Conservation (phyloP, 441 rosid genomes). For the Corymbia calophylla region DNA sequence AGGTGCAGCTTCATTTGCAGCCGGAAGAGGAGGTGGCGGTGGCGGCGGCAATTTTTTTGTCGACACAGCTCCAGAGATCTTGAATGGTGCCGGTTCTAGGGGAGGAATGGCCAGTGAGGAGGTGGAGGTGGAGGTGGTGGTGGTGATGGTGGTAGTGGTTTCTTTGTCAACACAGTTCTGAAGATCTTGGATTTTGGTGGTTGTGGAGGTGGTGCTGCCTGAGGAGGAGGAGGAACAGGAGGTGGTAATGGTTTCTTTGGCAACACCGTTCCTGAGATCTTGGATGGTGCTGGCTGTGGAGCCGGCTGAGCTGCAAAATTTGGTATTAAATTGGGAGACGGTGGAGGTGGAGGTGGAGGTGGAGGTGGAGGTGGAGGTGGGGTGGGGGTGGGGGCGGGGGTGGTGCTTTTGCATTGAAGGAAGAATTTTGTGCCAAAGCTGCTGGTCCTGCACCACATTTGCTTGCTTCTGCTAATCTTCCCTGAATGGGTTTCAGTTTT, state of each 20-base stretch:
- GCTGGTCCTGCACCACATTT: neutral
- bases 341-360: neutral
- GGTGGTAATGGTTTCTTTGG: neutral
- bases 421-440: neutral
- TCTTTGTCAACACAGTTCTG: neutral
- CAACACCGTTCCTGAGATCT: neutral
- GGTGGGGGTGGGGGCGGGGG: neutral
- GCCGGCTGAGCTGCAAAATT: neutral
- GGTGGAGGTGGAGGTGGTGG: slow-evolving; percentile 17
- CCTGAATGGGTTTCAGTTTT: neutral
- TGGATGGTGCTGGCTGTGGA: neutral
- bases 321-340: neutral
- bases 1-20: neutral
- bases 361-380: neutral
- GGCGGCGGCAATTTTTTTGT: neutral
- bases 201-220: neutral
- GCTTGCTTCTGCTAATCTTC: neutral
- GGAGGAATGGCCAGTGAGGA: neutral
- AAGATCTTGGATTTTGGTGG: neutral
- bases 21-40: neutral
- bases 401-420: neutral
- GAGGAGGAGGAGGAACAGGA: neutral
- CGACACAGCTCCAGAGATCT: neutral
- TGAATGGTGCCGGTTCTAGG: neutral
- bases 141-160: neutral